Evolutionary conservation across 305 asterid species (phyloP).

Genomic region (Caryopteris hybrid): DNA sequence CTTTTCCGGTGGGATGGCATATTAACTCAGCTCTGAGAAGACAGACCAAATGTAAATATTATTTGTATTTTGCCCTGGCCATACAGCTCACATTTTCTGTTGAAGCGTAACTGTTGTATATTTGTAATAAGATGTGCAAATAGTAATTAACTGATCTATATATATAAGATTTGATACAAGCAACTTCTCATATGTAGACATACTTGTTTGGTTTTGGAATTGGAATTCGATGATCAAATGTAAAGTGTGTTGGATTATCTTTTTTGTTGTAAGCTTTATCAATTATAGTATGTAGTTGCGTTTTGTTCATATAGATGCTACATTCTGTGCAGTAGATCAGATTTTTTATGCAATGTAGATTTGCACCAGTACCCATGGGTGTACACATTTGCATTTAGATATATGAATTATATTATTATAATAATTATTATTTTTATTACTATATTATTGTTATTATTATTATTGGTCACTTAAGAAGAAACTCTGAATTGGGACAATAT

Average conservation of each 20-base stretch:
- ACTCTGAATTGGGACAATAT: no score
- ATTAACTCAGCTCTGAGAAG: constrained; percentile 6
- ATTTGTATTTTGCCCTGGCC: background rate
- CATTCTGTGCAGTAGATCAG: no score
- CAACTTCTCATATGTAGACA: background rate
- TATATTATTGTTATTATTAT: no score
- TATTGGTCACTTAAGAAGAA: no score
- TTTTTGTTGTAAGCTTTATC: background rate
- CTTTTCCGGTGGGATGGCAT: constrained; percentile 89
- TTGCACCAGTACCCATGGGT: no score
- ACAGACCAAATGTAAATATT: constrained; percentile 11
- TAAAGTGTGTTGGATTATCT: background rate
- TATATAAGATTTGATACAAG: constrained; percentile 12
- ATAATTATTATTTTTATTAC: no score
- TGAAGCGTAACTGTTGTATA: background rate
- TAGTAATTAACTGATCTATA: background rate
- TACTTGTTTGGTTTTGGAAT: background rate
- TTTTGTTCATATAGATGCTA: no score
- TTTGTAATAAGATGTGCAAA: background rate
- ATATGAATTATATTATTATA: no score
- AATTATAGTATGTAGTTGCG: no score
- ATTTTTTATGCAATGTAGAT: no score
- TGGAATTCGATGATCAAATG: background rate
- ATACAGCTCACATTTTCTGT: background rate
- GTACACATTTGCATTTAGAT: no score